Evolutionary conservation across 352 stramenopile genomes (phyloP).

Genomic region (Phytophthora pisi): DNA sequence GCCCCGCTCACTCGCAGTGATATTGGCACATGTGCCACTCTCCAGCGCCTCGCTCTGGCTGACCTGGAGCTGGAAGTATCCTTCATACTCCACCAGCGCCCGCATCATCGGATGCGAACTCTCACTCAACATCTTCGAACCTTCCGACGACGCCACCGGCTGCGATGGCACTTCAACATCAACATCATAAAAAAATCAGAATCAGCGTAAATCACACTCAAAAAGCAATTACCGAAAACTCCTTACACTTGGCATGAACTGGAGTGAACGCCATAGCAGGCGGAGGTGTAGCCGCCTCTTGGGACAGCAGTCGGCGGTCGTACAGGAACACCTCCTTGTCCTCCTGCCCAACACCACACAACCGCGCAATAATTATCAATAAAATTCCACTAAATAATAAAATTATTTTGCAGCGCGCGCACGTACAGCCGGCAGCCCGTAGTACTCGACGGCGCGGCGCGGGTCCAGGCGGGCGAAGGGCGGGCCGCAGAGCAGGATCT

Average conservation of each 20-base stretch:
- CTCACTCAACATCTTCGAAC: constrained; percentile 73
- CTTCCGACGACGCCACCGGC: constrained; percentile 64
- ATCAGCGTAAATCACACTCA: not conserved
- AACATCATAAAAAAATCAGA: constrained; percentile 1
- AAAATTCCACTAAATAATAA: constrained; percentile 2
- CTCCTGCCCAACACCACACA: constrained; percentile 26
- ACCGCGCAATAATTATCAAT: not conserved
- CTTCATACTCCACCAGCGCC: constrained; percentile 81
- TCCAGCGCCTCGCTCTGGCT: constrained; percentile 72
- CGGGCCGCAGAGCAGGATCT: constrained; percentile 83
- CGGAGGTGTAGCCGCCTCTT: constrained; percentile 50
- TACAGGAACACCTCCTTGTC: constrained; percentile 85
- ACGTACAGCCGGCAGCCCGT: constrained; percentile 60
- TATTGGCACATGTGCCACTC: constrained; percentile 57
- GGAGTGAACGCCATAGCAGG: constrained; percentile 43
- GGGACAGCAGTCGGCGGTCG: constrained; percentile 79
- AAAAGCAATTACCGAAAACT: constrained; percentile 6
- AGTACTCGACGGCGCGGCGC: constrained; percentile 68
- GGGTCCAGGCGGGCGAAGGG: constrained; percentile 81
- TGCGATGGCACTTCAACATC: constrained; percentile 57
- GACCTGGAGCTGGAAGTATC: constrained; percentile 79
- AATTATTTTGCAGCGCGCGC: not conserved
- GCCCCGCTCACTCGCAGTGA: constrained; percentile 58
- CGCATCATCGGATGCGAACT: constrained; percentile 81
- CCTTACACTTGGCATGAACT: constrained; percentile 50